Conservation (phyloP, 352 stramenopile species). For the Pythium pectinolyticum region DNA sequence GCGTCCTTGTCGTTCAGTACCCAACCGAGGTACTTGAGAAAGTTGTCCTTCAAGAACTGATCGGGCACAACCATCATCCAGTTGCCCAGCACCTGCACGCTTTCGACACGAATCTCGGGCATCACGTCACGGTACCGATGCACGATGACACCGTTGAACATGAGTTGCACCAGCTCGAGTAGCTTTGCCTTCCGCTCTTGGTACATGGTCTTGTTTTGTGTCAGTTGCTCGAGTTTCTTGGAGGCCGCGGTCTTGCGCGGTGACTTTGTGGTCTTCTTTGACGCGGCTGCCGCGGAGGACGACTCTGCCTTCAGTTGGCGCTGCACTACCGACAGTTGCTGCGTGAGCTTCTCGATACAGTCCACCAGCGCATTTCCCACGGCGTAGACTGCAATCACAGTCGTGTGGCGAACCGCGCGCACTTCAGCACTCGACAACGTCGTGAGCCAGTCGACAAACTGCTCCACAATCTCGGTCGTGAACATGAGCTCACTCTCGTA, state of each 20-base stretch:
- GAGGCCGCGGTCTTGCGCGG: constrained; percentile 22
- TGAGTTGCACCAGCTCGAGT: constrained; percentile 54
- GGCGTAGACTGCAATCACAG: constrained; percentile 67
- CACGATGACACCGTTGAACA: constrained; percentile 79
- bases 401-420: constrained; percentile 77
- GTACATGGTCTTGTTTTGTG: constrained; percentile 70
- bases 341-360: constrained; percentile 45
- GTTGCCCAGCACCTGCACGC: constrained; percentile 73
- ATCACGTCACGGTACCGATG: constrained; percentile 93
- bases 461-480: constrained; percentile 54
- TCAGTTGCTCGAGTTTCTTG: constrained; percentile 60
- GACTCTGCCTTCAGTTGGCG: constrained; percentile 69
- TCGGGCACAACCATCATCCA: constrained; percentile 87
- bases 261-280: constrained; percentile 22
- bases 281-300: constrained; percentile 18
- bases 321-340: constrained; percentile 67
- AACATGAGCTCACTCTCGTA: constrained; percentile 84
- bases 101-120: constrained; percentile 85
- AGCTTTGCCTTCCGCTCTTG: constrained; percentile 58
- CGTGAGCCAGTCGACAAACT: constrained; percentile 81
- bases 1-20: constrained; percentile 91
- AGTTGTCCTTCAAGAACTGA: constrained; percentile 92
- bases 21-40: constrained; percentile 96
- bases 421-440: constrained; percentile 84
- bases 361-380: constrained; percentile 67